These are phyloP conservation scores for Aspergillus intermedius DNA, from an alignment of 2,329 filamentous ascomycete genomes.

Conservation along the genomic window DNA sequence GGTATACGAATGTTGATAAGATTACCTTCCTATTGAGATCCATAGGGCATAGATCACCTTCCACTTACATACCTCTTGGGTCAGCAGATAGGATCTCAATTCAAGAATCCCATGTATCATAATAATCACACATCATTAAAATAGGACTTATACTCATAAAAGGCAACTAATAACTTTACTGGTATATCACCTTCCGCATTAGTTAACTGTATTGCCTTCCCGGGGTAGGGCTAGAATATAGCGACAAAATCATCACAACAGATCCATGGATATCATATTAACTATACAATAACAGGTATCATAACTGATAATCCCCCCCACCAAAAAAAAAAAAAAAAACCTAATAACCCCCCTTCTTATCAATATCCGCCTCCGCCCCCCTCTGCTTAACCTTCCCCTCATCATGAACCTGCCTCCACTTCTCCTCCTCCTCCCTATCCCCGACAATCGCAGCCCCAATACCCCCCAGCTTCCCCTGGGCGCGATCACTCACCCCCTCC, in stretches of 20 bases:
- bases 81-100: too few species aligned
- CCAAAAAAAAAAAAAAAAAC: too few species aligned
- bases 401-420: conserved; percentile 66
- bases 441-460: conserved; percentile 68
- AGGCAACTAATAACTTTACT: too few species aligned
- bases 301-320: neutral
- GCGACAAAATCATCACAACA: neutral
- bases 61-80: neutral
- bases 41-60: neutral
- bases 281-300: too few species aligned
- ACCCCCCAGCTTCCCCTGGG: conserved; percentile 63
- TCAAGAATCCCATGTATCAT: too few species aligned
- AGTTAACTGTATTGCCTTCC: too few species aligned
- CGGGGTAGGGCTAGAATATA: too few species aligned
- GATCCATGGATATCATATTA: conserved; percentile 1
- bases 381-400: conserved; percentile 77
- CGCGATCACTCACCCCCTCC: conserved; percentile 59
- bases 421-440: conserved; percentile 57
- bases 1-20: too few species aligned
- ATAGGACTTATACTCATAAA: too few species aligned
- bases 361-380: conserved; percentile 72
- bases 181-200: neutral
- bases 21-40: too few species aligned
- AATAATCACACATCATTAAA: too few species aligned
- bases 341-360: conserved; percentile 47